Evolutionary conservation across 2,329 filamentous ascomycete species (phyloP).

Genomic region (Metarhizium rileyi): DNA sequence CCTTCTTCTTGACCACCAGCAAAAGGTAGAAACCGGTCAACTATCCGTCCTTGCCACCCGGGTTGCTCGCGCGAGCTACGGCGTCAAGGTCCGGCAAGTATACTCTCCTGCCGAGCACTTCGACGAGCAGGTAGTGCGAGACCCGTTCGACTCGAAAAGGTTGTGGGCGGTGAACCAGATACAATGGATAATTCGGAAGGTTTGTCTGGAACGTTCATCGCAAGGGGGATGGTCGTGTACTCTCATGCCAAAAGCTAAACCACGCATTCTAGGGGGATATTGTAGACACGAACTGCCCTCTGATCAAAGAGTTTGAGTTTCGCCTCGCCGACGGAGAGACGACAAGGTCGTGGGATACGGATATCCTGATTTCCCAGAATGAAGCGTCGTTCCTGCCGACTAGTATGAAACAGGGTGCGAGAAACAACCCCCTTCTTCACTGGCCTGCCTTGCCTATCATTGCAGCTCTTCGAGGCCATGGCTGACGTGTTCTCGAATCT

Average conservation of each 20-base stretch:
- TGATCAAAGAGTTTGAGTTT: slow-evolving; percentile 26
- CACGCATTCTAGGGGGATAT: slow-evolving; percentile 25
- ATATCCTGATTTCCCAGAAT: slow-evolving; percentile 30
- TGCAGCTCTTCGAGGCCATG: neutral
- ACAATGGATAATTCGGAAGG: slow-evolving; percentile 32
- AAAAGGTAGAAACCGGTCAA: slow-evolving; percentile 31
- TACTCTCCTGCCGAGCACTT: slow-evolving; percentile 27
- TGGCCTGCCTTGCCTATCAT: neutral
- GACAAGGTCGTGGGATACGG: slow-evolving; percentile 26
- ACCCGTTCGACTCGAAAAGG: slow-evolving; percentile 18
- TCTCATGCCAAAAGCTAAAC: neutral
- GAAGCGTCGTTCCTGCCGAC: slow-evolving; percentile 25
- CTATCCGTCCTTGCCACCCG: slow-evolving; percentile 32
- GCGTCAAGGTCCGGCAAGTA: slow-evolving; percentile 26
- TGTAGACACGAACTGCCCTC: slow-evolving; percentile 24
- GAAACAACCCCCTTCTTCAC: neutral
- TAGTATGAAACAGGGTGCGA: slow-evolving; percentile 27
- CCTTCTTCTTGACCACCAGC: slow-evolving; percentile 39
- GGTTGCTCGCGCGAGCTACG: slow-evolving; percentile 33
- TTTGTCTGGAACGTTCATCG: slow-evolving; percentile 8
- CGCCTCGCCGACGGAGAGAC: slow-evolving; percentile 22
- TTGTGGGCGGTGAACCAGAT: slow-evolving; percentile 32
- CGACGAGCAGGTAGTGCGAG: slow-evolving; percentile 24
- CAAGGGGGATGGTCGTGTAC: too few species aligned
- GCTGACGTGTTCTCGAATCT: neutral